Base-by-base conservation (phyloP, 106 monocot genomes). In the Allium sativum region DNA sequence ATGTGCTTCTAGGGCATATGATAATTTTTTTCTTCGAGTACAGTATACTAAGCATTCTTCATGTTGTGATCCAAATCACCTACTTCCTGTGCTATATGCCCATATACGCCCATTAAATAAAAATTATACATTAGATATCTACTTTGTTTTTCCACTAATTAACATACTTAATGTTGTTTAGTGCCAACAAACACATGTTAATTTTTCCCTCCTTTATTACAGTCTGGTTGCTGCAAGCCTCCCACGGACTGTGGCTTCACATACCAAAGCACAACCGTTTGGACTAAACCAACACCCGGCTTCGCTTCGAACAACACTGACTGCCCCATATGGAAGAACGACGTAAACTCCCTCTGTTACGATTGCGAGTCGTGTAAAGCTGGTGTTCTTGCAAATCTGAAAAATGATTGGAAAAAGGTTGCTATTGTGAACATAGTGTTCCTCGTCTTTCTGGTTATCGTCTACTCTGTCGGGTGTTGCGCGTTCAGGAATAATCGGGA, bases 161-260 rank as follows among this genome's bases (percentile, higher is more conserved):
- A 1, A 31, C 31, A 31, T 31, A 31, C 31, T 31, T 31, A 31
- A 31, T 31, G 31, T 31, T 31, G 31, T 31, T 31, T 31, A 31
- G 5, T 31, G 31, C 31, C 31, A 31, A 31, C 5, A 5, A 31
- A 31, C 5, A 31, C 31, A 31, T 31, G 31, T 31, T 31, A 31
- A 31, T 31, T 31, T 31, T 31, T 31, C 31, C 5, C 5, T 31
- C 5, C 31, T 31, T 31, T 31, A 31, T 31, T 65, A 43, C 48
- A 80, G 75, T 80, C 80, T 58, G 80, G 74, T 20, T 80, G 80
- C 53, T 80, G 80, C 70, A 80, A 58, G 40, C 75, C 80, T 9
- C 79, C 80, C 12, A 56, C 75, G 3, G 80, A 53, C 2, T 80
- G 80, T 40, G 44, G 31, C 63, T 80, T 80, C 20, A 18, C 11